phyloP scores from a whole-genome alignment of 1,284 basidiomycete species.

The Microbotryomycetes sp. region DNA sequence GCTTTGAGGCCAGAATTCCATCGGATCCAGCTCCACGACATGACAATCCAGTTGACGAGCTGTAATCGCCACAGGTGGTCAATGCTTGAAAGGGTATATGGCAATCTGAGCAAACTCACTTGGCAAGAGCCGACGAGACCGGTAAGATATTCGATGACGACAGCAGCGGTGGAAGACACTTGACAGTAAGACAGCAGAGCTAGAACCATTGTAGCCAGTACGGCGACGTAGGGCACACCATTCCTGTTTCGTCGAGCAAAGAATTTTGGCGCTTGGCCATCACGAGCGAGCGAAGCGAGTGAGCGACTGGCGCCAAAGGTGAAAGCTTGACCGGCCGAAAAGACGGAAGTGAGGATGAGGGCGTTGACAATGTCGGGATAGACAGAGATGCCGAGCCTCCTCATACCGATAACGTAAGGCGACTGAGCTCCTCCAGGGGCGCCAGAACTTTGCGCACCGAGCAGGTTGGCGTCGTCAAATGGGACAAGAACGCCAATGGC shows the following conservation, averaged over 20 bases:
- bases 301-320: slow-evolving; percentile 26
- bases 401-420: slow-evolving; percentile 31
- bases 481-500: slow-evolving; percentile 35
- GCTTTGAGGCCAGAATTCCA: background rate
- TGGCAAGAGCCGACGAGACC: background rate
- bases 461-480: slow-evolving; percentile 18
- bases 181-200: background rate
- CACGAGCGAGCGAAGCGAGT: slow-evolving; percentile 28
- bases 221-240: background rate
- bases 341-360: slow-evolving; percentile 23
- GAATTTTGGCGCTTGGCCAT: slow-evolving; percentile 23
- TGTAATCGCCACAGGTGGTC: too few relatives aligned
- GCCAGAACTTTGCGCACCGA: background rate
- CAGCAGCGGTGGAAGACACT: background rate
- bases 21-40: background rate
- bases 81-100: too few relatives aligned
- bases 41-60: slow-evolving; percentile 5
- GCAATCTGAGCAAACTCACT: too few relatives aligned
- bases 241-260: background rate
- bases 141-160: slow-evolving; percentile 2
- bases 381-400: slow-evolving; percentile 13
- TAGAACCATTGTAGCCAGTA: background rate
- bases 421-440: background rate
- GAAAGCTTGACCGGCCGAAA: slow-evolving; percentile 31
- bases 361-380: slow-evolving; percentile 30